A percentile compares a stretch with the other conserved stretches of the same genome.
Conservation (phyloP, 371 early-diverging fungal species). For the Rhizopus sp. region DNA sequence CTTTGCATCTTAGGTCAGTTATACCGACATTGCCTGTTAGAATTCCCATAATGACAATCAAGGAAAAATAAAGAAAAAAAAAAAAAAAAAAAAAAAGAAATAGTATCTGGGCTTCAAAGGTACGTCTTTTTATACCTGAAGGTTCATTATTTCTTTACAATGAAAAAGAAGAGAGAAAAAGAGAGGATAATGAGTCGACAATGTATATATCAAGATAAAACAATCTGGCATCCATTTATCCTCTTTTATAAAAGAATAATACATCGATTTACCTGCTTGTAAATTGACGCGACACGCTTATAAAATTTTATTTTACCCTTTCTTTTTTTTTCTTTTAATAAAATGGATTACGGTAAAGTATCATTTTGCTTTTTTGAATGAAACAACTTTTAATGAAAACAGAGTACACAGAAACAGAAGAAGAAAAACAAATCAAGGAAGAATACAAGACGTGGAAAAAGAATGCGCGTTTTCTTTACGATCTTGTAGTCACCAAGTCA, state of each 20-base stretch:
- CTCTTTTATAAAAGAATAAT: no score
- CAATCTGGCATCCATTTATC: no score
- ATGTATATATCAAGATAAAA: no score
- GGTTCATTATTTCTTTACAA: no score
- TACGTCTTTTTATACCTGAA: no score
- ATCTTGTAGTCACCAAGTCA: slow-evolving; percentile 96
- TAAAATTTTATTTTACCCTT: neutral
- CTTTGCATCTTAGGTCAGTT: slow-evolving; percentile 32
- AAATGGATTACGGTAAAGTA: slow-evolving; percentile 1
- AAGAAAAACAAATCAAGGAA: slow-evolving; percentile 87
- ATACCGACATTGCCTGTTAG: slow-evolving; percentile 29
- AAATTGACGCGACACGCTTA: neutral
- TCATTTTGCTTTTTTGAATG: neutral
- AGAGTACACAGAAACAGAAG: slow-evolving; percentile 3
- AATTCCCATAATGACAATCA: slow-evolving; percentile 29
- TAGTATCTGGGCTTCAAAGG: neutral
- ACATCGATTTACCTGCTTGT: no score
- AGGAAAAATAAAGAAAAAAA: slow-evolving; percentile 13
- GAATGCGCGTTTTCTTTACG: slow-evolving; percentile 98
- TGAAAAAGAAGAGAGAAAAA: no score
- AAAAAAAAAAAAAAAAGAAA: slow-evolving; percentile 4
- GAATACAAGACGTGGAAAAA: slow-evolving; percentile 99
- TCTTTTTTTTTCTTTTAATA: neutral
- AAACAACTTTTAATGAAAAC: neutral
- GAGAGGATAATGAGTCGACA: no score